Evolutionary conservation across 164 flowering plant genomes (phyloP), one percentile per base, ranked within the genome.

Genomic region (Brasenia schreberi): DNA sequence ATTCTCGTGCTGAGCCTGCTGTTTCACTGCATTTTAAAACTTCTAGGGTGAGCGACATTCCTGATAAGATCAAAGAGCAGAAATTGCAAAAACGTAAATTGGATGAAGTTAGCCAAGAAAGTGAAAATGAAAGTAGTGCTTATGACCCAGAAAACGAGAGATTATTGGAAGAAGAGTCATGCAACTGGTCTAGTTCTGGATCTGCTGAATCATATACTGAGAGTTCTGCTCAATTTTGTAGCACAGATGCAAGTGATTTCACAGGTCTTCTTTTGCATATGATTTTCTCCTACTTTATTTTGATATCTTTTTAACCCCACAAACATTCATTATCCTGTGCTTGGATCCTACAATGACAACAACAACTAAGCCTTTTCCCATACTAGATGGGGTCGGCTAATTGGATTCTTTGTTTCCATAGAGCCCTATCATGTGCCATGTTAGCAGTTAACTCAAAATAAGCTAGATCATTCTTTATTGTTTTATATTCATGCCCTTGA

Each of bases 101-200:
- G 44, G 71, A 45, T 67, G 72, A 77, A 64, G 79, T 81, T 43
- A 73, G 45, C 67, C 43, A 62, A 33, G 76, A 67, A 44, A 69
- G 66, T 67, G 79, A 72, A 66, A 72, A 76, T 18, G 61, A 66
- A 61, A 18, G 67, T 27, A 64, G 81, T 10, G 83, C 78, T 43
- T 71, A 74, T 72, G 72, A 65, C 53, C 79, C 75, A 16, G 81
- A 82, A 62, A 80, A 68, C 44, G 77, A 62, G 27, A 88, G 78
- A 78, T 73, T 61, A 59, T 23, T 77, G 10, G 97, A 89, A 68
- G 99, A 92, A 68, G 97, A 90, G 70, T 71, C 79, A 44, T 87
- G 97, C 68, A 88, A 85, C 67, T 73, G 91, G 71, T 95, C 99
- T 39, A 90, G 97, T 77, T 92, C 94, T 43, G 99, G 96, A 6